Evolutionary conservation across 1,139 yeast genomes (phyloP), one percentile per base, ranked within the genome.

Genomic region (Geotrichum reessii): DNA sequence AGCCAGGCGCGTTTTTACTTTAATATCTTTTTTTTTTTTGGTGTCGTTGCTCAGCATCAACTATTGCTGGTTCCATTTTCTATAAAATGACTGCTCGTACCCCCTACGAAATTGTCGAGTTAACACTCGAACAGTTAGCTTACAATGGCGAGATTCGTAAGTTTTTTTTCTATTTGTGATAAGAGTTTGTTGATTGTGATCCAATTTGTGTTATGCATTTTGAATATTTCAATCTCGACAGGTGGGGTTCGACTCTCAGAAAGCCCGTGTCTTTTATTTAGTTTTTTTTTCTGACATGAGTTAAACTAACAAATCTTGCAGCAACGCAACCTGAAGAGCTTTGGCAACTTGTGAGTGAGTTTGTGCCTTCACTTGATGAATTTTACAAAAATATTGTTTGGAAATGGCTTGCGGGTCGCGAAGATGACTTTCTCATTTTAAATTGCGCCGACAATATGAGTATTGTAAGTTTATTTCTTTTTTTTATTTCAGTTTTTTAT

Each of bases 61-160:
- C n/a, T n/a, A n/a, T n/a, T n/a, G n/a, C n/a, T n/a, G n/a, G n/a
- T n/a, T n/a, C n/a, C n/a, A n/a, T 17, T 19, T 42, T 17, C 47
- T 9, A 14, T n/a, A 37, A 37, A 49, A 58, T 56, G 61, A 9
- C 37, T 22, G 50, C 56, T 50, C 57, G 64, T 47, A 64, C 72
- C n/a, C 72, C 73, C 2, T 71, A 68, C 55, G 70, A 68, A 47
- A 57, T 70, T 31, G 69, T 71, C 24, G 71, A 67, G 47, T 61
- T 64, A 55, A 55, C 70, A 37, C 63, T 70, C 40, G 74, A 72
- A 58, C 63, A 65, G 50, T 59, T 72, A 50, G 73, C 74, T 12
- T 63, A 69, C 56, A 70, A 69, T 58, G 74, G 74, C 8, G 68
- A 67, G 55, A 63, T 65, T 47, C 74, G 75, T 72, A 64, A 24